phyloP scores from a whole-genome alignment of 768 basidiomycete species.

The Harrya chromipes region DNA sequence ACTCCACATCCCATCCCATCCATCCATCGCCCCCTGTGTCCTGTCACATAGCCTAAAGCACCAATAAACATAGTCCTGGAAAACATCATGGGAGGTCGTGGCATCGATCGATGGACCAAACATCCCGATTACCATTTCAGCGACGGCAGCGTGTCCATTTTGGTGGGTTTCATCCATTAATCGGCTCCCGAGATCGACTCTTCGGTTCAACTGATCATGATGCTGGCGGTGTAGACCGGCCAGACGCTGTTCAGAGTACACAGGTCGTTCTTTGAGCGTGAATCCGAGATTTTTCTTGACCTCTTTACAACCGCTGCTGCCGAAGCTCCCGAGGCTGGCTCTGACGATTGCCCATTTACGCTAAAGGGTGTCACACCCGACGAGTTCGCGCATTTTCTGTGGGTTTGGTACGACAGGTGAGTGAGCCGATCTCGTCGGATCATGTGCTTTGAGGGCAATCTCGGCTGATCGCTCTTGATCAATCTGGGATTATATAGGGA shows the following conservation, averaged over 20 bases:
- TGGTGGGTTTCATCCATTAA: conserved; percentile 11
- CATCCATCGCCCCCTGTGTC: not conserved
- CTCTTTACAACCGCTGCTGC: conserved; percentile 33
- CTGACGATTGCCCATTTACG: conserved; percentile 41
- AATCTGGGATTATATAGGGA: conserved; percentile 38
- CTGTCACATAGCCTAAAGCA: not conserved
- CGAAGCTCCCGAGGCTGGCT: conserved; percentile 28
- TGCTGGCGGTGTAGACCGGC: conserved; percentile 40
- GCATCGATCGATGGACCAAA: not conserved
- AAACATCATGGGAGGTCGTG: conserved; percentile 13
- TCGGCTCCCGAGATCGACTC: no score
- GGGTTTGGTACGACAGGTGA: conserved; percentile 61
- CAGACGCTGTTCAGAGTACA: conserved; percentile 52
- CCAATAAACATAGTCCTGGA: no score
- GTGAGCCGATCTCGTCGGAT: not conserved
- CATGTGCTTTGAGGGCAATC: not conserved
- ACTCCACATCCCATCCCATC: not conserved
- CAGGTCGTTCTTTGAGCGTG: conserved; percentile 54
- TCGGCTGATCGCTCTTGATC: not conserved
- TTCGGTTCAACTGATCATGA: conserved; percentile 4
- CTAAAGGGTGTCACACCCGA: conserved; percentile 36
- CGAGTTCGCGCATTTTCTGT: conserved; percentile 51
- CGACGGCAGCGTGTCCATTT: conserved; percentile 14
- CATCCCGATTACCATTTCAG: conserved; percentile 11
- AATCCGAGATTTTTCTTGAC: conserved; percentile 45